Base-by-base conservation (phyloP, 306 rosid genomes). In the Amphicarpaea edgeworthii region DNA sequence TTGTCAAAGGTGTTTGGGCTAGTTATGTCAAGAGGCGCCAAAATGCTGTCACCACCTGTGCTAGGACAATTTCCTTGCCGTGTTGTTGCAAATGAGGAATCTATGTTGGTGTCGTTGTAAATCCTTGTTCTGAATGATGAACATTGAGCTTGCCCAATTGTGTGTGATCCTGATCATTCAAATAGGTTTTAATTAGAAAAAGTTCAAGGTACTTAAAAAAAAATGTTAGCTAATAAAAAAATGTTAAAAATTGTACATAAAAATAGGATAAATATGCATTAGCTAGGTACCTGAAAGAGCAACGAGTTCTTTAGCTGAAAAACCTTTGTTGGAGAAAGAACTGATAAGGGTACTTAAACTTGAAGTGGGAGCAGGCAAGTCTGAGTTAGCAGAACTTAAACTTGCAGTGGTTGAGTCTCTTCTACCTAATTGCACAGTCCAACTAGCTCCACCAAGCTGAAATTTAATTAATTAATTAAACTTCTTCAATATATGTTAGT, bases 371-470 rank as follows among this genome's bases (percentile, higher is more conserved):
- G 67, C 73, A 0, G 95, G 95, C 26, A 91, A 4, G 62, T 87
- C 75, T 19, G 86, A 62, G 75, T 85, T 88, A 4, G 95, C 90
- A 8, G 32, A 26, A 68, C 79, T 78, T 42, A 77, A 68, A 79
- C 91, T 91, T 51, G 97, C 86, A 15, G 91, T 85, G 43, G 91
- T 86, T 20, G 97, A 82, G 72, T 91, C 97, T 78, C 95, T 85
- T 91, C 93, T 85, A 0, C 93, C 97, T 68, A 91, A 68, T 53
- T 0, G 79, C 15, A 89, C 91, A 0, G 37, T 46, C 88, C 92
- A 91, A 68, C 71, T 76, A 3, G 68, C 62, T 34, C 93, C 95
- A n/a, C 91, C 81, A 40, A 91, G 81, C 97, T 91, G 83, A 43
- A 8, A 61, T n/a, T n/a, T n/a, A n/a, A n/a, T n/a, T n/a, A n/a